Conservation (phyloP, 2,329 filamentous ascomycete species). For the Dissoconium aciculare region DNA sequence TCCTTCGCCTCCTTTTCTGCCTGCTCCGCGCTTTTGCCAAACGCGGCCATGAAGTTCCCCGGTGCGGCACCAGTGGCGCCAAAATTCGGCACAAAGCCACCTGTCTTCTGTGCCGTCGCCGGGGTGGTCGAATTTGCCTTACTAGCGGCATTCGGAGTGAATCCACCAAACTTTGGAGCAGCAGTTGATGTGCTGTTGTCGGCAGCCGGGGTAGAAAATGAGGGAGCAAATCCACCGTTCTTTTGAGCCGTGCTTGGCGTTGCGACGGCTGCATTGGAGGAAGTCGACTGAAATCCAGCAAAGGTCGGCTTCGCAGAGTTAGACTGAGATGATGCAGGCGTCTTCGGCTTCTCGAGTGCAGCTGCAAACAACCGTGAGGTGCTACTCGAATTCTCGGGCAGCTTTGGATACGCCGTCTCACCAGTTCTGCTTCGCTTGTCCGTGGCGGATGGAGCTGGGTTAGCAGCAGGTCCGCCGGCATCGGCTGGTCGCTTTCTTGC, state of each 20-base stretch:
- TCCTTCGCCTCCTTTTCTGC: conserved; percentile 30
- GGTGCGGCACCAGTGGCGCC: conserved; percentile 18
- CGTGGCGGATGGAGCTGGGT: conserved; percentile 12
- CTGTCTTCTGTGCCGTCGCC: conserved; percentile 3
- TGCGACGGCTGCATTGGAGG: conserved; percentile 4
- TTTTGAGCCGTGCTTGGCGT: conserved; percentile 3
- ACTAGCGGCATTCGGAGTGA: conserved; percentile 5
- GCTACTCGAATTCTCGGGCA: conserved; percentile 18
- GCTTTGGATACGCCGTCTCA: conserved; percentile 18
- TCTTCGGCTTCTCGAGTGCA: conserved; percentile 16
- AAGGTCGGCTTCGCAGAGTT: conserved; percentile 4
- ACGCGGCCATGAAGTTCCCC: conserved; percentile 30
- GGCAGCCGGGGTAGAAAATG: conserved; percentile 12
- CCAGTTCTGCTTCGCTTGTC: conserved; percentile 21
- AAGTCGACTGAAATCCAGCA: conserved; percentile 8
- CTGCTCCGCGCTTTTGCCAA: conserved; percentile 27
- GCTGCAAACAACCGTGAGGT: conserved; percentile 20
- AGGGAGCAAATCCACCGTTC: conserved; percentile 9
- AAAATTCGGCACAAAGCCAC: conserved; percentile 4
- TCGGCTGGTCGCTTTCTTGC: conserved; percentile 17
- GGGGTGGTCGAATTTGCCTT: conserved; percentile 1
- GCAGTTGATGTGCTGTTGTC: conserved; percentile 22
- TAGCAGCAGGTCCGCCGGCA: conserved; percentile 10
- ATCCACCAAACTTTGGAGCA: conserved; percentile 4
- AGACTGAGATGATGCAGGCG: too few relatives aligned